phyloP scores from a whole-genome alignment of 768 basidiomycete genomes.

The Mycena polygramma region DNA sequence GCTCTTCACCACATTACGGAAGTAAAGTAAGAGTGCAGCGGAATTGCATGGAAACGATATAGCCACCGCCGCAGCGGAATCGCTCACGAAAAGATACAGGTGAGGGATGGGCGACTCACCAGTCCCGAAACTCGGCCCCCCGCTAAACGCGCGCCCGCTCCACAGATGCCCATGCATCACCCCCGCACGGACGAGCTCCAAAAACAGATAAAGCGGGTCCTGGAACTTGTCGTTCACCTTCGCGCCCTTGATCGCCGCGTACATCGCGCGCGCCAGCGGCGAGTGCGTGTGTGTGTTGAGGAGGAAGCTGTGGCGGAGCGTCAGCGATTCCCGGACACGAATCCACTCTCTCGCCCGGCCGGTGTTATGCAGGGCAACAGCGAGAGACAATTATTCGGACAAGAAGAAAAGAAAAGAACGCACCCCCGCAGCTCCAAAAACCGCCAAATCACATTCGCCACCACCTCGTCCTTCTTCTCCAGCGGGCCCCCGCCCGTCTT shows the following conservation, averaged over 20 bases:
- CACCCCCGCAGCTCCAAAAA: slow-evolving; percentile 97
- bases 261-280: slow-evolving; percentile 91
- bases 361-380: no score
- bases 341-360: no score
- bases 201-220: slow-evolving; percentile 93
- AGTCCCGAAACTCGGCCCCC: slow-evolving; percentile 94
- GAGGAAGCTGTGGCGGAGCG: slow-evolving; percentile 74
- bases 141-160: slow-evolving; percentile 90
- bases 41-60: no score
- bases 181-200: slow-evolving; percentile 96
- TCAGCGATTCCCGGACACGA: neutral
- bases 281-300: slow-evolving; percentile 91
- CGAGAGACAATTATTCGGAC: no score
- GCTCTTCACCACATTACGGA: neutral
- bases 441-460: slow-evolving; percentile 98
- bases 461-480: slow-evolving; percentile 98
- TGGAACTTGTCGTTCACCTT: slow-evolving; percentile 98
- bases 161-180: slow-evolving; percentile 96
- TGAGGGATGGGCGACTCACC: slow-evolving; percentile 60
- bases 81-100: no score
- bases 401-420: slow-evolving; percentile 47
- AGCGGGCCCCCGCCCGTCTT: slow-evolving; percentile 55
- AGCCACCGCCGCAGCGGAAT: no score
- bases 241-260: slow-evolving; percentile 80
- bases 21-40: no score